Percentiles rank a stretch among this genome's conserved stretches.
phyloP scores from a whole-genome alignment of 1,139 yeast genomes.

The Taphrina pruni region DNA sequence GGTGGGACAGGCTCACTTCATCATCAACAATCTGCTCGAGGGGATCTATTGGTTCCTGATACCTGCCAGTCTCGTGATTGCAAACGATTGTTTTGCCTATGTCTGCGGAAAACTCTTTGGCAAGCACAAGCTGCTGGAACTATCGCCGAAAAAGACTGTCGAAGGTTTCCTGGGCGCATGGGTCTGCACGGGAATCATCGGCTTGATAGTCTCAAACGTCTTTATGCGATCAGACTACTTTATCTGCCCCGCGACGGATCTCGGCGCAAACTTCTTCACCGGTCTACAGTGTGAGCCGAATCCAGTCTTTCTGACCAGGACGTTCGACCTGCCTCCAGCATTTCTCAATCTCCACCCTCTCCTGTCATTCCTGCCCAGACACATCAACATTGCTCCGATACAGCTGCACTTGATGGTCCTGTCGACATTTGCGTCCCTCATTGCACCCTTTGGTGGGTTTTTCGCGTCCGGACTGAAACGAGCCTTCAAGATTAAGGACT shows the following conservation, averaged over 20 bases:
- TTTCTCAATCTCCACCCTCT: slow-evolving; percentile 53
- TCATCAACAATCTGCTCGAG: slow-evolving; percentile 83
- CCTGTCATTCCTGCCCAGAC: slow-evolving; percentile 59
- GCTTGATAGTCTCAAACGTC: slow-evolving; percentile 67
- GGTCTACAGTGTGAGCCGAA: slow-evolving; percentile 79
- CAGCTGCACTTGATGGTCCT: slow-evolving; percentile 84
- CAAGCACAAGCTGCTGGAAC: slow-evolving; percentile 84
- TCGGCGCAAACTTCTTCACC: slow-evolving; percentile 64
- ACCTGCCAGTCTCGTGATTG: slow-evolving; percentile 89
- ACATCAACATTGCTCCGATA: slow-evolving; percentile 74
- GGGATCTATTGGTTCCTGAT: slow-evolving; percentile 91
- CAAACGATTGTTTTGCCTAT: slow-evolving; percentile 95
- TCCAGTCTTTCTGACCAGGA: slow-evolving; percentile 83
- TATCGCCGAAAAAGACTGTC: slow-evolving; percentile 95
- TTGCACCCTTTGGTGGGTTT: slow-evolving; percentile 99
- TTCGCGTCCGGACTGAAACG: slow-evolving; percentile 96
- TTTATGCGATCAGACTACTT: slow-evolving; percentile 72
- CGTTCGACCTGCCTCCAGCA: slow-evolving; percentile 67
- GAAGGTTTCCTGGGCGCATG: slow-evolving; percentile 99
- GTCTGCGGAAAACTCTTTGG: slow-evolving; percentile 98
- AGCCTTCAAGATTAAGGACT: slow-evolving; percentile 93
- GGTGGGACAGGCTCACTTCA: slow-evolving; percentile 91
- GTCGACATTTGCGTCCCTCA: slow-evolving; percentile 93
- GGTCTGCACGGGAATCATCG: slow-evolving; percentile 85
- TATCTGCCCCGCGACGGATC: slow-evolving; percentile 81